Conservation (phyloP, 768 basidiomycete genomes). For the Macrolepiota dolichaula region DNA sequence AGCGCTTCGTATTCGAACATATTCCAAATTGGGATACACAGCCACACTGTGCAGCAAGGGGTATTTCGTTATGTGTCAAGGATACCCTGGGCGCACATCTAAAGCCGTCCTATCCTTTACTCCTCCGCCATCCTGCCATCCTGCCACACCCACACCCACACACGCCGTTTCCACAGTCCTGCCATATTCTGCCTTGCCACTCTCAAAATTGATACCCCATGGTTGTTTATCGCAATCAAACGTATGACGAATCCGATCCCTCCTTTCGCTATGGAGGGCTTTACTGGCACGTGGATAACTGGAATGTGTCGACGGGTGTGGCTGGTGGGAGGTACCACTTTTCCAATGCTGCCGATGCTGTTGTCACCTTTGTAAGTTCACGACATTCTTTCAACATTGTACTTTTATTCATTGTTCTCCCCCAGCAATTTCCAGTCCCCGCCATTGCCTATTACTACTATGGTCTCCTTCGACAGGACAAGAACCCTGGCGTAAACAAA, state of each 20-base stretch:
- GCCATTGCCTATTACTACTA: neutral
- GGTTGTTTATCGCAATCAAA: neutral
- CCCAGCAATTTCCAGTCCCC: neutral
- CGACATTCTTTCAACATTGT: neutral
- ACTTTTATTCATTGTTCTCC: neutral
- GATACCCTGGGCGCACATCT: neutral
- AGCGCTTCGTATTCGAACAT: neutral
- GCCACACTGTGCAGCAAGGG: too few relatives aligned
- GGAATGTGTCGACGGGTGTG: neutral
- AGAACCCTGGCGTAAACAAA: neutral
- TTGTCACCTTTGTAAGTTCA: neutral
- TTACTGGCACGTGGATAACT: neutral
- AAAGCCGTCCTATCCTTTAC: neutral
- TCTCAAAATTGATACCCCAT: neutral
- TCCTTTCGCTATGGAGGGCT: neutral
- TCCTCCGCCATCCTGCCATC: too few relatives aligned
- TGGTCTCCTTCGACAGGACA: neutral
- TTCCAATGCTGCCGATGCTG: neutral
- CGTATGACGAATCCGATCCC: neutral
- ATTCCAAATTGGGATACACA: neutral
- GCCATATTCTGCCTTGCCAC: neutral
- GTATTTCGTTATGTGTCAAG: too few relatives aligned
- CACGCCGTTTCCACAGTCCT: too few relatives aligned
- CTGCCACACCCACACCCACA: too few relatives aligned
- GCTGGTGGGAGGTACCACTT: neutral